Evolutionary conservation across 306 rosid genomes (phyloP), one percentile per base, ranked within the genome.

Genomic region (Cucurbita pepo): DNA sequence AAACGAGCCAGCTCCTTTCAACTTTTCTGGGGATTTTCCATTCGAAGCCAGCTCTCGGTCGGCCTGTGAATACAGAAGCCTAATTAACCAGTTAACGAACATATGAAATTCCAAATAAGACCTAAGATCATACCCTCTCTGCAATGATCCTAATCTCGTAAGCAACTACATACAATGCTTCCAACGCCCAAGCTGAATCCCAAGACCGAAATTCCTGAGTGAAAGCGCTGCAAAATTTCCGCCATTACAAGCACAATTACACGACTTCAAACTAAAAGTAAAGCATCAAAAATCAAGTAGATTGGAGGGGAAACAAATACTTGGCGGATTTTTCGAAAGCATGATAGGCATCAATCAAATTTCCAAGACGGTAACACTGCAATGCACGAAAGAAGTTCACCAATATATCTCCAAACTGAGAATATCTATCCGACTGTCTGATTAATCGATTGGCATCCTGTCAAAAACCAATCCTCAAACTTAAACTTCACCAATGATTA

Each of bases 181-280:
- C 92, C 79, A 94, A 70, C 65, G 99, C 97, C 99, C 99, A 94
- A 0, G 94, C 92, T 2, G 99, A 86, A 60, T 94, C 97, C 97
- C 99, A 94, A 77, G 88, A 89, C 45, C 99, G 84, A 85, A 94
- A 89, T 79, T 94, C 99, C 88, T 87, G 99, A 58, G 88, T 86
- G 79, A 94, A 94, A 69, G 88, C 96, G 83, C 99, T 94, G 96
- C 66, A 81, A 81, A 69, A 72, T 2, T 14, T 54, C 70, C 72
- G 71, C 64, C 16, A 53, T 79, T 55, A 62, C 71, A 75, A 64
- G 61, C 54, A 30, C 8, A 2, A 30, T 78, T 53, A 51, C 16
- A 22, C 15, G 25, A 8, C 1, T 38, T 18, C 53, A 43, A 18
- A 43, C 38, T 4, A 5, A 53, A 56, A 56, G 10, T 36, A 9